Evolutionary conservation across 2,329 filamentous ascomycete species (phyloP).

Genomic region (Fusarium illudens): DNA sequence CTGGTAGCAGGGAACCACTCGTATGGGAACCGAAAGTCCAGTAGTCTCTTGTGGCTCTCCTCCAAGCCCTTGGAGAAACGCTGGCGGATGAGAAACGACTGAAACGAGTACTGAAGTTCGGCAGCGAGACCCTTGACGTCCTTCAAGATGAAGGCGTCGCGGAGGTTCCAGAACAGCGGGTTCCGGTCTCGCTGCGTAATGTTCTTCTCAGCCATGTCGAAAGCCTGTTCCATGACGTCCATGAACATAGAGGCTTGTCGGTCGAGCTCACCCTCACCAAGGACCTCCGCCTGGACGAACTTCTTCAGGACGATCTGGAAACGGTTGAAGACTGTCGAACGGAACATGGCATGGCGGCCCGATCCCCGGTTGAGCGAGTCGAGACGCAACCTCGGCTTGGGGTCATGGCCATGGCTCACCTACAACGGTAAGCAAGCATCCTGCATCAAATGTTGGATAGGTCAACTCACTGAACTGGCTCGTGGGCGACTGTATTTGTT

Average conservation of each 20-base stretch:
- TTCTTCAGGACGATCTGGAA: conserved; percentile 49
- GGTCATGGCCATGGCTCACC: conserved; percentile 48
- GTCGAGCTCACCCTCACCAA: conserved; percentile 53
- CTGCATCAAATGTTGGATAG: no score
- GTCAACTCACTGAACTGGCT: conserved; percentile 40
- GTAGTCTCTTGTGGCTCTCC: conserved; percentile 68
- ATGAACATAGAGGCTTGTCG: conserved; percentile 57
- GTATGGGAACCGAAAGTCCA: conserved; percentile 86
- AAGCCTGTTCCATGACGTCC: conserved; percentile 54
- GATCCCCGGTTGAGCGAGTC: conserved; percentile 34
- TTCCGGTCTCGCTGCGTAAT: conserved; percentile 54
- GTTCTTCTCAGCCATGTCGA: conserved; percentile 53
- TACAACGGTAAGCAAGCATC: conserved; percentile 24
- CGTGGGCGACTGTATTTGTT: conserved; percentile 25
- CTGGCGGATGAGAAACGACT: conserved; percentile 67
- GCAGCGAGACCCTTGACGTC: conserved; percentile 60
- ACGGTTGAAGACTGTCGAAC: conserved; percentile 47
- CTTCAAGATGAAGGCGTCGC: conserved; percentile 64
- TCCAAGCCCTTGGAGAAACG: conserved; percentile 65
- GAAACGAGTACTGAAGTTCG: conserved; percentile 75
- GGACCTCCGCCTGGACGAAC: conserved; percentile 35
- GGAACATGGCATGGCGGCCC: conserved; percentile 46
- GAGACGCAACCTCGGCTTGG: conserved; percentile 44
- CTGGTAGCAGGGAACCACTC: conserved; percentile 94
- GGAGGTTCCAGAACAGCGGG: conserved; percentile 65